Base-by-base conservation (phyloP, 306 rosid genomes). In the Vigna nakashimae region DNA sequence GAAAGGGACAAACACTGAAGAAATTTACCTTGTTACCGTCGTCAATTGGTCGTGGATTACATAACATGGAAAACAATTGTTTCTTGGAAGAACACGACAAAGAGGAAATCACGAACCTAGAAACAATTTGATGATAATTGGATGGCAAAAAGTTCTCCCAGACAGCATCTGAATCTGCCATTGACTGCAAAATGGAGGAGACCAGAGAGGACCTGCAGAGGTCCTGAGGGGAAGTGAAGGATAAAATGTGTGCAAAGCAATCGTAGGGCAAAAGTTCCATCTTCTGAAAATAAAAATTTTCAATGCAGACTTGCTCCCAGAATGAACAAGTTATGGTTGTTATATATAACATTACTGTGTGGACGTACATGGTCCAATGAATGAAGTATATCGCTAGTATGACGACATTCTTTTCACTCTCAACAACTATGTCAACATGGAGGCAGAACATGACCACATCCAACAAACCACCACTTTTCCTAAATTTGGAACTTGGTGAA, bases 141-240 rank as follows among this genome's bases (percentile, higher is more conserved):
- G 75, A 52, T 11, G 96, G 94, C 58, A 91, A 55, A 74, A 91
- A 80, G 14, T 66, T 86, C 32, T 75, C 74, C 91, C 93, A 91
- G 2, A 88, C 74, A 3, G 15, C 1, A 71, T 91, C 87, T 16
- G 84, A 87, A 85, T 86, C 84, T 1, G 86, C 88, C 84, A 69
- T 65, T 17, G 85, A 71, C 0, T 70, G 84, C 59, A 85, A 7
- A 16, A 36, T 53, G 5, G 65, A 76, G 0, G 89, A 94, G 42
- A 74, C 79, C 0, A 75, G 71, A 1, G 81, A 79, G 14, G 36
- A 34, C 13, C 84, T 83, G 46, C 90, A 79, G 28, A 79, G 87
- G 4, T 90, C 98, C 0, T 48, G 59, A 2, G 93, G 89, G 18
- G 90, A 78, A 26, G 92, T 82, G 13, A 88, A 62, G 0, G 92